Conservation (phyloP, 225 moss, liverwort and hornwort genomes). For the Marchantia paleacea region DNA sequence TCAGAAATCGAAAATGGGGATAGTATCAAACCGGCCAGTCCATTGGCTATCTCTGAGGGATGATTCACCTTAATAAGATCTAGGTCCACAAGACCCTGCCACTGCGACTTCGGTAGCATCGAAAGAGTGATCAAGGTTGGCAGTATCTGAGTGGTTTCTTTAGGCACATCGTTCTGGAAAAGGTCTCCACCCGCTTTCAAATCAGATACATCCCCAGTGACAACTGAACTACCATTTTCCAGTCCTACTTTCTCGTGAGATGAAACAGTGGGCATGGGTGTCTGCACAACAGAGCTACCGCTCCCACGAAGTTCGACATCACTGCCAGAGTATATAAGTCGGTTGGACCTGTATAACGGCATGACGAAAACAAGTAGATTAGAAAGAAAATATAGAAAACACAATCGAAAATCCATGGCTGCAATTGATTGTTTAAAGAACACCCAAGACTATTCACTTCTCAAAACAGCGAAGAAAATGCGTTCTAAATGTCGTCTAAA, state of each 20-base stretch:
- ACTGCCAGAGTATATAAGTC: conserved; percentile 75
- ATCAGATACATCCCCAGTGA: not conserved
- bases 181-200: conserved; percentile 42
- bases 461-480: too few species aligned
- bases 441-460: not conserved
- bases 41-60: not conserved
- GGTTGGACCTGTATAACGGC: conserved; percentile 53
- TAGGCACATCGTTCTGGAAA: conserved; percentile 33
- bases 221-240: conserved; percentile 18
- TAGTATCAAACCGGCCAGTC: not conserved
- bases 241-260: conserved; percentile 27
- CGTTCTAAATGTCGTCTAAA: too few species aligned
- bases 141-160: conserved; percentile 36
- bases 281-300: conserved; percentile 49
- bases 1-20: too few species aligned
- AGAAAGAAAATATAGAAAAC: not conserved
- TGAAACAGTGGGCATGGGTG: conserved; percentile 74
- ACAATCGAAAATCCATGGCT: not conserved
- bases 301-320: conserved; percentile 45
- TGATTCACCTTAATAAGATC: conserved; percentile 65
- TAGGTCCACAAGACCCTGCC: conserved; percentile 80
- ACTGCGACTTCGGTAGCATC: conserved; percentile 81
- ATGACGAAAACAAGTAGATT: not conserved
- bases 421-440: not conserved
- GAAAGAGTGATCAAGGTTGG: conserved; percentile 80